Percentiles rank a stretch among this genome's conserved stretches.
Evolutionary conservation across 2,329 filamentous ascomycete species (phyloP).

Genomic region (Aspergillus phoenicis): DNA sequence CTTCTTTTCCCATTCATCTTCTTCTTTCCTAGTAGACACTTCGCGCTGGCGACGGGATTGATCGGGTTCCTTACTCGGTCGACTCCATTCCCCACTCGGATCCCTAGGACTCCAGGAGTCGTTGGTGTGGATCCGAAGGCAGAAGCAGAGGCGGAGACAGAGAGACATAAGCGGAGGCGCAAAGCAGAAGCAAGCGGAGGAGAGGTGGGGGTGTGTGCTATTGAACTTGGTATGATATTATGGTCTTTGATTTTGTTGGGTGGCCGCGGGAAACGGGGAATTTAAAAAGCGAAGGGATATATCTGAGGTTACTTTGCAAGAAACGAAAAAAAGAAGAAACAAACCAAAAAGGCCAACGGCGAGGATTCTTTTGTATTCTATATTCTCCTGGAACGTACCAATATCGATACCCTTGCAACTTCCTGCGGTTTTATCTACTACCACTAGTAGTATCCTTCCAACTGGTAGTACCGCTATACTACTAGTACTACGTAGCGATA

Average conservation of each 20-base stretch:
- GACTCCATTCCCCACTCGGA: not conserved
- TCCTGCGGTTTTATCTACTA: slow-evolving; percentile 7
- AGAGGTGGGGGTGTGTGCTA: not conserved
- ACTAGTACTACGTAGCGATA: no score
- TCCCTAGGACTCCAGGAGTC: slow-evolving; percentile 4
- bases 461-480: no score
- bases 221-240: not conserved
- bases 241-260: slow-evolving; percentile 9
- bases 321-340: slow-evolving; percentile 21
- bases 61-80: not conserved
- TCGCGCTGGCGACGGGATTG: slow-evolving; percentile 2
- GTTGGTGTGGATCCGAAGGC: slow-evolving; percentile 4
- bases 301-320: slow-evolving; percentile 1
- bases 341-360: slow-evolving; percentile 12
- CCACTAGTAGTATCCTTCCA: not conserved
- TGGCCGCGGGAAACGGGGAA: slow-evolving; percentile 18
- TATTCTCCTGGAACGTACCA: slow-evolving; percentile 27
- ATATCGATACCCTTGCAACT: slow-evolving; percentile 41
- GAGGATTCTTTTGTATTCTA: slow-evolving; percentile 29
- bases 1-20: slow-evolving; percentile 16
- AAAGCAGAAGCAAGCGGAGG: not conserved
- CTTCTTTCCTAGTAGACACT: slow-evolving; percentile 23
- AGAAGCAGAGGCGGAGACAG: not conserved
- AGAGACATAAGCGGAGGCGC: no score
- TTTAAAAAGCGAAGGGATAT: slow-evolving; percentile 18